These are phyloP conservation scores for Plectosphaerella plurivora DNA, from an alignment of 2,329 filamentous ascomycete species.

Conservation along the genomic window DNA sequence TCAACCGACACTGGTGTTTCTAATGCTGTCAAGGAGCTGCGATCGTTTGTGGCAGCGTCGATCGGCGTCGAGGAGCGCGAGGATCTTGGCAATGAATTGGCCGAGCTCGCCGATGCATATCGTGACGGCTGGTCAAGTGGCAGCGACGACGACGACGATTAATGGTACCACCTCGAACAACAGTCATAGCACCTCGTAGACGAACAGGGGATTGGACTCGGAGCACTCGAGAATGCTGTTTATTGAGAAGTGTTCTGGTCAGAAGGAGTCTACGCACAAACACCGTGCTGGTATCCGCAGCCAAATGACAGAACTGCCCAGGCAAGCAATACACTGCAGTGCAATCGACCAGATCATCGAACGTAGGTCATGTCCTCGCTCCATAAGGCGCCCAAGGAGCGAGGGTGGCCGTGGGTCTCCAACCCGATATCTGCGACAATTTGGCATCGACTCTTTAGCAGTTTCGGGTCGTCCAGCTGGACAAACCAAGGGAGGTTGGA, in stretches of 20 bases:
- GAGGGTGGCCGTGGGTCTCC: too few relatives aligned
- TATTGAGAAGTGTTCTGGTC: background rate
- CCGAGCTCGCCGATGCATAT: conserved; percentile 82
- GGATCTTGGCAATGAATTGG: conserved; percentile 72
- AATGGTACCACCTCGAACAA: conserved; percentile 2
- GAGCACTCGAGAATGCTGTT: background rate
- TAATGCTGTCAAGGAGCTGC: conserved; percentile 60
- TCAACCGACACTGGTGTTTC: conserved; percentile 74
- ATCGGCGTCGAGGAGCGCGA: conserved; percentile 78
- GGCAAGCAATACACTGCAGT: too few relatives aligned
- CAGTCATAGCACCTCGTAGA: background rate
- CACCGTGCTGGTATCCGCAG: too few relatives aligned
- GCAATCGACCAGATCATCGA: too few relatives aligned
- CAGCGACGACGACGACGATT: conserved; percentile 63
- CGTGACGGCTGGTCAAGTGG: conserved; percentile 82
- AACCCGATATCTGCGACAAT: too few relatives aligned
- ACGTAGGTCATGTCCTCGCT: too few relatives aligned
- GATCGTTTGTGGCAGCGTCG: conserved; percentile 57
- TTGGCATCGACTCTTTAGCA: too few relatives aligned
- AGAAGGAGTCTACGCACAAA: background rate
- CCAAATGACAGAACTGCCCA: too few relatives aligned
- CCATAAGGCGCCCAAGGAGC: too few relatives aligned
- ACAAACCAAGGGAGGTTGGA: too few relatives aligned
- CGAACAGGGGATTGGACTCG: background rate
- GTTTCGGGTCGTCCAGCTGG: too few relatives aligned